A percentile compares a stretch with the other conserved stretches of the same genome.
Conservation (phyloP, 1,284 basidiomycete species). For the Somion occarium region DNA sequence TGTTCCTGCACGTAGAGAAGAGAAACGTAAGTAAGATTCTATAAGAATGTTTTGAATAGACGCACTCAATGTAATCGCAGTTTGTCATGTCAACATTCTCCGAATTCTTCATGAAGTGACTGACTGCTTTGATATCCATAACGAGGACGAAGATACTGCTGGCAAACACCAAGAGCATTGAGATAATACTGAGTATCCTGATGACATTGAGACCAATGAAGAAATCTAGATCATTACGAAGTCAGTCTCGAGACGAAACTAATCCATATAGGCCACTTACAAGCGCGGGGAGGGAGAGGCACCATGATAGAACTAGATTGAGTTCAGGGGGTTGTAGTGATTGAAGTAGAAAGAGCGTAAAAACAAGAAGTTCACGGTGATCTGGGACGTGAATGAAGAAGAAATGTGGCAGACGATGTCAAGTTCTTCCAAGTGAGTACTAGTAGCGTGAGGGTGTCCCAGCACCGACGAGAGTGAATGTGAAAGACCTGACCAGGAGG, state of each 20-base stretch:
- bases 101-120: slow-evolving; percentile 47
- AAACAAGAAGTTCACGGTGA: background rate
- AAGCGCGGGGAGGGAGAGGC: slow-evolving; percentile 31
- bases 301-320: slow-evolving; percentile 19
- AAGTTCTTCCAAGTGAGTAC: background rate
- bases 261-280: slow-evolving; percentile 26
- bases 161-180: slow-evolving; percentile 73
- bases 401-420: too few relatives aligned
- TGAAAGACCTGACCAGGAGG: slow-evolving; percentile 6
- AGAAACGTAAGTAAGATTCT: slow-evolving; percentile 11
- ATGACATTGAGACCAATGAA: slow-evolving; percentile 81
- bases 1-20: slow-evolving; percentile 40
- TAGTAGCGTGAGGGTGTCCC: slow-evolving; percentile 15
- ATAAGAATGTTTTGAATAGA: slow-evolving; percentile 15
- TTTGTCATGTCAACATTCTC: slow-evolving; percentile 37
- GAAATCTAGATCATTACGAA: slow-evolving; percentile 37
- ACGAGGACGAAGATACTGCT: slow-evolving; percentile 81
- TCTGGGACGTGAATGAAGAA: background rate
- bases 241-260: background rate
- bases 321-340: background rate
- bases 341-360: slow-evolving; percentile 5
- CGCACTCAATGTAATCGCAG: slow-evolving; percentile 77
- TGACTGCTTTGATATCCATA: slow-evolving; percentile 74
- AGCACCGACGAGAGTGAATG: slow-evolving; percentile 17
- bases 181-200: slow-evolving; percentile 75